Conservation (phyloP, 2,329 filamentous ascomycete species). For the Hypoxylon rubiginosum region DNA sequence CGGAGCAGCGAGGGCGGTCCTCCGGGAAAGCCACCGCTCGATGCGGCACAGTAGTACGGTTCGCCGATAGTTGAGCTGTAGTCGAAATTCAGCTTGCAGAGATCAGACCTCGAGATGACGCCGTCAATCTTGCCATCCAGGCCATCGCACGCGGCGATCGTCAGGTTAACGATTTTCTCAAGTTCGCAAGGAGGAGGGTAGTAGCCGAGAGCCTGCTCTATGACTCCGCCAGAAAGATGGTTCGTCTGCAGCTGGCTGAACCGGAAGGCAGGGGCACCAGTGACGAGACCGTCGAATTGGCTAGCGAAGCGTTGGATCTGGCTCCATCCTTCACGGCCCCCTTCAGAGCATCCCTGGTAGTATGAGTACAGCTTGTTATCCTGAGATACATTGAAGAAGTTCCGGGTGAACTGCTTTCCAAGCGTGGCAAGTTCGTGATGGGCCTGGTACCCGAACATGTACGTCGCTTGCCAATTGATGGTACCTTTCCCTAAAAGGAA, state of each 20-base stretch:
- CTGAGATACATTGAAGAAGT: conserved; percentile 55
- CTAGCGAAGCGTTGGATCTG: conserved; percentile 66
- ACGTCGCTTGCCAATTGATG: conserved; percentile 53
- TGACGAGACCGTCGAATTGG: conserved; percentile 61
- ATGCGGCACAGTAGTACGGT: conserved; percentile 58
- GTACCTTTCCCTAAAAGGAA: conserved; percentile 57
- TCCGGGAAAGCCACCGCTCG: conserved; percentile 47
- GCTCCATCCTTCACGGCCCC: conserved; percentile 62
- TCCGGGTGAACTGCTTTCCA: conserved; percentile 59
- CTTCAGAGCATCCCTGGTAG: conserved; percentile 68
- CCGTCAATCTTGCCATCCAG: conserved; percentile 68
- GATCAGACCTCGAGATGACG: conserved; percentile 59
- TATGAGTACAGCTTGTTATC: conserved; percentile 58
- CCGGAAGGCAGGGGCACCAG: conserved; percentile 62
- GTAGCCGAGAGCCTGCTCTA: conserved; percentile 57
- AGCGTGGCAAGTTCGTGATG: conserved; percentile 55
- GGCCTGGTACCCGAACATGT: conserved; percentile 57
- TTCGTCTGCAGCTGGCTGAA: conserved; percentile 61
- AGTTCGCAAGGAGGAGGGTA: conserved; percentile 60
- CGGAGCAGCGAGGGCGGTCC: conserved; percentile 42
- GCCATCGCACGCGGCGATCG: conserved; percentile 67
- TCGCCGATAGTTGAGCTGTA: conserved; percentile 61
- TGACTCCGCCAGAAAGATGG: conserved; percentile 56
- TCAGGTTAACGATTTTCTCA: conserved; percentile 64
- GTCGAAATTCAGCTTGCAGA: conserved; percentile 56